These are phyloP conservation scores for Heterobasidion occidentale DNA, from an alignment of 1,284 basidiomycete species.

Conservation along the genomic window DNA sequence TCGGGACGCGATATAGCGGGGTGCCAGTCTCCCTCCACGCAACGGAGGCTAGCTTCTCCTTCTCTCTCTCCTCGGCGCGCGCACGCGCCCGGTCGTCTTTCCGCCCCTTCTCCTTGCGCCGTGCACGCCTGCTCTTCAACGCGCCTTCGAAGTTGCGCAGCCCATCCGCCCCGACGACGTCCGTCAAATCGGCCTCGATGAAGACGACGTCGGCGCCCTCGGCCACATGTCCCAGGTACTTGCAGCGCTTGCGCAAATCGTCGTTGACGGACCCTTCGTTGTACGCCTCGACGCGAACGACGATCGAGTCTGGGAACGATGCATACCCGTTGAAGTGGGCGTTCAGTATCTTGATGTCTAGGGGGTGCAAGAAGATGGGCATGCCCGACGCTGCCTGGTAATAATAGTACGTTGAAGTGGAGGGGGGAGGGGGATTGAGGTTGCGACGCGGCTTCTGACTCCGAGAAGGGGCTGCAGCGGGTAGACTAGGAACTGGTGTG, in stretches of 20 bases:
- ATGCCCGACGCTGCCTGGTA: slow-evolving; percentile 93
- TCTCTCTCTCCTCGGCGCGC: slow-evolving; percentile 74
- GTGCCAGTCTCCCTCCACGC: slow-evolving; percentile 10
- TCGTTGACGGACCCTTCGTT: slow-evolving; percentile 82
- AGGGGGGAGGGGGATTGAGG: slow-evolving; percentile 74
- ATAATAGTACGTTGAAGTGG: slow-evolving; percentile 84
- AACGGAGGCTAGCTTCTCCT: slow-evolving; percentile 29
- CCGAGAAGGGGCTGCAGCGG: slow-evolving; percentile 22
- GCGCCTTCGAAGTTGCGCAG: slow-evolving; percentile 77
- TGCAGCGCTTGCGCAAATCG: slow-evolving; percentile 88
- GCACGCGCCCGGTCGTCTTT: slow-evolving; percentile 79
- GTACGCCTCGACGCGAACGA: slow-evolving; percentile 71
- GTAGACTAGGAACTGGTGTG: slow-evolving; percentile 13
- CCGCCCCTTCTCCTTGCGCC: slow-evolving; percentile 69
- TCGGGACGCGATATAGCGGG: slow-evolving; percentile 2
- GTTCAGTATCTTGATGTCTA: slow-evolving; percentile 91
- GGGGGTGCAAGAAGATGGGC: slow-evolving; percentile 89
- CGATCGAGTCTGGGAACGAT: slow-evolving; percentile 79
- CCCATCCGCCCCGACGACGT: slow-evolving; percentile 66
- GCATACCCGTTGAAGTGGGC: slow-evolving; percentile 80
- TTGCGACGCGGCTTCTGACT: slow-evolving; percentile 55
- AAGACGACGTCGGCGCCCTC: slow-evolving; percentile 93
- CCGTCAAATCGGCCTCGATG: slow-evolving; percentile 79
- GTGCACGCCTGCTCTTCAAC: slow-evolving; percentile 66
- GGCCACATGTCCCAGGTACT: slow-evolving; percentile 91